Evolutionary conservation across 2,329 filamentous ascomycete genomes (phyloP), one percentile per base, ranked within the genome.

Genomic region (Fusarium vanettenii): DNA sequence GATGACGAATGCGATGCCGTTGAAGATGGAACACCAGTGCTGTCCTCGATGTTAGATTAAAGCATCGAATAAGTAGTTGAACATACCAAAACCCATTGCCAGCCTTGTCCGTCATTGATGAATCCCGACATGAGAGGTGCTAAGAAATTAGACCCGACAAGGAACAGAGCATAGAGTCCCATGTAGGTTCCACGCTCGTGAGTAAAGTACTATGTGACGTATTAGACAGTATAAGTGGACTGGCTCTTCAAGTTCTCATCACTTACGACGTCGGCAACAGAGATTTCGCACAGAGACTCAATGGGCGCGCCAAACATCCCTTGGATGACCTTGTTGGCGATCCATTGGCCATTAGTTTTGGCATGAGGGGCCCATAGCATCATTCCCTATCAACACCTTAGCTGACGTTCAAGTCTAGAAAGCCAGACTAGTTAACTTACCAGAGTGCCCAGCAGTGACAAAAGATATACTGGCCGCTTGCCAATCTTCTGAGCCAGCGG

Each of bases 401-500:
- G 16, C 22, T 3, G 4, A 10, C 5, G 7, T 2, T 25, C 14
- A 25, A 1, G 16, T 16, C 11, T 22, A 5, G 20, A 9, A 16
- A 45, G 14, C 3, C 1, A 22, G 43, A 11, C 11, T 50, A 2
- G 45, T 22, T 4, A 18, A 57, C 33, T 57, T 33, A 64, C 61
- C 48, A 64, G 18, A 22, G 61, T 64, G n/a, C 61, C 61, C 2
- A 48, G 27, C 27, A 48, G 16, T 20, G 61, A 50, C 22, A 81
- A 64, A 16, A 83, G 74, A 50, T 82, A 83, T 0, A 78, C 78
- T 10, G 76, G 75, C 2, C 80, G 75, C 62, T 80, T 80, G 31
- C 81, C 81, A 59, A 81, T 82, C 22, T 80, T 77, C 9, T 80
- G 72, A 8, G 80, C 81, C 13, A 82, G 57, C 3, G 81, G 71